Percentiles rank a stretch among this genome's conserved stretches.
Evolutionary conservation across 768 basidiomycete genomes (phyloP).

Genomic region (Hemileccinum rubropunctum): DNA sequence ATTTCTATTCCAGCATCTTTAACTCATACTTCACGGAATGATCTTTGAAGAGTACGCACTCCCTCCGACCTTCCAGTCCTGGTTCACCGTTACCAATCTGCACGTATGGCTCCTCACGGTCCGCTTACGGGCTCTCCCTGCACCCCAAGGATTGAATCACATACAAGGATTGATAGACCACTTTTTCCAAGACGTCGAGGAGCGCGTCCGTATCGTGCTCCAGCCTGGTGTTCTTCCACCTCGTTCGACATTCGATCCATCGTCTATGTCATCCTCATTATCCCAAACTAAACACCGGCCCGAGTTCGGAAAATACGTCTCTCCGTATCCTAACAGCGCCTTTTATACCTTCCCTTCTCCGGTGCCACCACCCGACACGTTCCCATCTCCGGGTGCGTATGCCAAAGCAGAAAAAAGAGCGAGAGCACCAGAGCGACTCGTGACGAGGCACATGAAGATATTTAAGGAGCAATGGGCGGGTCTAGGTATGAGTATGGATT

Average conservation of each 20-base stretch:
- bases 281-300: slow-evolving; percentile 14
- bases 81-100: slow-evolving; percentile 91
- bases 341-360: slow-evolving; percentile 30
- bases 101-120: slow-evolving; percentile 91
- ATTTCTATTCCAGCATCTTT: not conserved
- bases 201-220: slow-evolving; percentile 79
- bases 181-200: slow-evolving; percentile 93
- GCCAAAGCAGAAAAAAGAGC: slow-evolving; percentile 32
- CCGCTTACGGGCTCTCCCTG: slow-evolving; percentile 80
- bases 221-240: slow-evolving; percentile 46
- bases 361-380: slow-evolving; percentile 24
- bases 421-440: slow-evolving; percentile 71
- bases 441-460: slow-evolving; percentile 86
- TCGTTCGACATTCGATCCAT: slow-evolving; percentile 16
- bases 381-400: slow-evolving; percentile 26
- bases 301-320: slow-evolving; percentile 20
- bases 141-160: slow-evolving; percentile 61
- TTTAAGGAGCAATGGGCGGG: slow-evolving; percentile 92
- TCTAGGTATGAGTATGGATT: slow-evolving; percentile 72
- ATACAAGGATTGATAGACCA: slow-evolving; percentile 87
- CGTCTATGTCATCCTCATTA: not conserved
- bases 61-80: slow-evolving; percentile 93
- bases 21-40: slow-evolving; percentile 1
- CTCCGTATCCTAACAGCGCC: slow-evolving; percentile 20
- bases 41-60: slow-evolving; percentile 64